Percentiles rank a stretch among this genome's conserved stretches.
These are phyloP conservation scores for Cudoniella acicularis DNA, from an alignment of 495 filamentous ascomycete species.

Conservation along the genomic window DNA sequence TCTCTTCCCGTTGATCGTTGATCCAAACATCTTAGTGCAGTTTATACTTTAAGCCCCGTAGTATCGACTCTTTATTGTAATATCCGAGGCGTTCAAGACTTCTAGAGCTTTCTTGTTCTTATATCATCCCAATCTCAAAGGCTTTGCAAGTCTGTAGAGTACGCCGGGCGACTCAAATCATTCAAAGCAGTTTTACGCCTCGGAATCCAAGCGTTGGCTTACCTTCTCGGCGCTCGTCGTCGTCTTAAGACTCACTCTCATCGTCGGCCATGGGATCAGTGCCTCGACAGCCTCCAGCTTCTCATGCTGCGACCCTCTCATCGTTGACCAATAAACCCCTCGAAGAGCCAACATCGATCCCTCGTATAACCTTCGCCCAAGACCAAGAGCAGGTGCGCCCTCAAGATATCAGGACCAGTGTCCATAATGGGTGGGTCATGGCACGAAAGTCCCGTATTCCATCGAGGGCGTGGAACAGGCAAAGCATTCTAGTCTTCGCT, in stretches of 20 bases:
- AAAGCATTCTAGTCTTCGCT: slow-evolving; percentile 18
- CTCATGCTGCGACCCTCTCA: background rate
- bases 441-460: slow-evolving; percentile 5
- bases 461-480: slow-evolving; percentile 3
- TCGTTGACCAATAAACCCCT: background rate
- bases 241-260: background rate
- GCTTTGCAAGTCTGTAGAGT: background rate
- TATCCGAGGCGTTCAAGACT: background rate
- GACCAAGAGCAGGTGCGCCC: background rate
- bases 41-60: background rate
- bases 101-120: background rate
- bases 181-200: background rate
- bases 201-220: background rate
- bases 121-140: background rate
- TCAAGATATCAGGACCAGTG: background rate
- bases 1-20: slow-evolving; percentile 3
- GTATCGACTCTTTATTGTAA: background rate
- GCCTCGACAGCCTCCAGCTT: background rate
- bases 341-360: background rate
- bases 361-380: background rate
- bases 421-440: slow-evolving; percentile 5
- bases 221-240: background rate
- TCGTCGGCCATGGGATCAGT: background rate
- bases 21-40: slow-evolving; percentile 4
- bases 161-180: background rate